Evolutionary conservation across 1,139 yeast genomes (phyloP), one percentile per base, ranked within the genome.

Genomic region (Yamadazyma dendronema): DNA sequence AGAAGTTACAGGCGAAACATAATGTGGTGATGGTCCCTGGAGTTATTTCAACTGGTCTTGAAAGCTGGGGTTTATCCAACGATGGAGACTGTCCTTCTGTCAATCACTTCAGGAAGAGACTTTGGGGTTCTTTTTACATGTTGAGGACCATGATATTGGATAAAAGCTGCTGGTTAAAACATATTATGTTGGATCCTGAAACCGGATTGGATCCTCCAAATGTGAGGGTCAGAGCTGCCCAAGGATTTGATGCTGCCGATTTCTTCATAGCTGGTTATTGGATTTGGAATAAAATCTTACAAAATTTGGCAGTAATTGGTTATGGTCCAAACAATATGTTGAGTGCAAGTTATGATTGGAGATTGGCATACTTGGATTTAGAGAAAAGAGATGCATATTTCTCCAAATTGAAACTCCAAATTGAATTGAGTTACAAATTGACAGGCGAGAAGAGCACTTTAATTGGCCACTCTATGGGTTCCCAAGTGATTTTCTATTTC

Each of bases 71-170:
- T 0, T 68, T 87, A 11, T 53, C 55, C 7, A 50, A 53, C 1
- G 75, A 69, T 2, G 95, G 84, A 9, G 69, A 63, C 9, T 92
- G 98, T 57, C 95, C 96, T 2, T 77, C 89, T 27, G 78, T 81
- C 40, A 74, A 81, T 17, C 95, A 90, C 58, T 92, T 90, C 64
- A 72, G 98, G 35, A 90, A 89, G 56, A 69, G 97, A 45, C 61
- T 92, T 39, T 92, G 98, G 98, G 98, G 98, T 0, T 86, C 96
- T 1, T 90, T 90, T 68, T 89, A 86, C 57, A 92, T 92, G 98
- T 67, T 92, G 40, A 72, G 87, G 47, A 82, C 96, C 3, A 92
- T 92, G 97, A 72, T 92, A 25, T 67, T 90, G 39, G 97, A 92
- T 53, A 92, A 92, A 59, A 60, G 80, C 2, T 92, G 98, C 61